Conservation (phyloP, 768 basidiomycete species). For the Steccherinum ochraceum region DNA sequence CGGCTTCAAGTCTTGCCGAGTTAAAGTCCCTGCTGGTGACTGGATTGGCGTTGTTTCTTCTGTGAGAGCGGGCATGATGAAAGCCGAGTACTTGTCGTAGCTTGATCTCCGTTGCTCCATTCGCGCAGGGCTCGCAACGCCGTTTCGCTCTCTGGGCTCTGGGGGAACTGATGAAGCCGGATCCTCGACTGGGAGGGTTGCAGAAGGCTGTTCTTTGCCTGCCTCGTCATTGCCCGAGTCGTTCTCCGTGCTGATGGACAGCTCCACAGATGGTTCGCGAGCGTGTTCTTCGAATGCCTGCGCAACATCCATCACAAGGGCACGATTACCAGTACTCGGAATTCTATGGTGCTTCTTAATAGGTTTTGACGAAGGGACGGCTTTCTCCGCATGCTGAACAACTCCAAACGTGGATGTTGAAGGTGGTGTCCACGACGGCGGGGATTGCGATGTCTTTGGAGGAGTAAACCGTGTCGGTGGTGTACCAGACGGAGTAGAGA, state of each 20-base stretch:
- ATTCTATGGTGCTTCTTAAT: conserved; percentile 41
- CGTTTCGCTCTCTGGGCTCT: conserved; percentile 4
- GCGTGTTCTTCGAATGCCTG: conserved; percentile 37
- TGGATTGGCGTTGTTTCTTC: conserved; percentile 60
- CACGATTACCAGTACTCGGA: conserved; percentile 62
- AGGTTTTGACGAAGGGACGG: conserved; percentile 29
- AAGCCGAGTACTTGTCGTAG: conserved; percentile 59
- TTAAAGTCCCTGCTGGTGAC: conserved; percentile 50
- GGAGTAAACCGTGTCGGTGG: neutral
- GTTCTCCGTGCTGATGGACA: no score
- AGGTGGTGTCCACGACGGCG: no score
- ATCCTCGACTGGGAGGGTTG: neutral
- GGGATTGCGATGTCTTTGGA: neutral
- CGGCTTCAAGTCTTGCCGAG: no score
- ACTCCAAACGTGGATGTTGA: no score
- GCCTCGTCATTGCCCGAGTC: no score
- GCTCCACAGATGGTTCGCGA: neutral
- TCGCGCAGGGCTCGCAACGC: conserved; percentile 12
- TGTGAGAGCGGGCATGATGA: conserved; percentile 55
- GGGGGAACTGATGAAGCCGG: neutral
- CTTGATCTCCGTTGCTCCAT: conserved; percentile 59
- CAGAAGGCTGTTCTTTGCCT: neutral
- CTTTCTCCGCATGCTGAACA: conserved; percentile 8
- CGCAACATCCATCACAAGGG: conserved; percentile 76
- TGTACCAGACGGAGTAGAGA: neutral